Base-by-base conservation (phyloP, 179 eudicot species). In the Silene noctiflora region DNA sequence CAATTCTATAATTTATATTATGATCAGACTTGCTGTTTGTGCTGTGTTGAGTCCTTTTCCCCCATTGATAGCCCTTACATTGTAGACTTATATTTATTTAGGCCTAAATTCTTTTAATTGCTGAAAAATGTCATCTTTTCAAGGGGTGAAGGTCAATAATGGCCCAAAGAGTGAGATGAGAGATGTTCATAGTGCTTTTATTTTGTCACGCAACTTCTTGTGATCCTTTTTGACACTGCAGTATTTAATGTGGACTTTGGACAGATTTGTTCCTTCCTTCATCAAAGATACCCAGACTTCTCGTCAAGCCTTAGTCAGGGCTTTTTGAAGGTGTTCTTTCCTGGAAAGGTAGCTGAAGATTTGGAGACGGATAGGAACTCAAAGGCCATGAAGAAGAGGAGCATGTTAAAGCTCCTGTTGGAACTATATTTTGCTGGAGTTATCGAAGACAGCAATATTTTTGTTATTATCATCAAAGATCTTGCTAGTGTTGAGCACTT, bases 311-410 rank as follows among this genome's bases (percentile, higher is more conserved):
- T 96, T 77, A 81, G 85, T 76, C 96, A 93, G 78, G 92, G 99
- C 70, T 93, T 96, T 53, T 71, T 87, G 73, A 96, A 91, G 86
- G 81, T 86, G 75, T 96, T 93, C 58, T 83, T 84, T 76, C 94
- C 94, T 62, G 99, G 99, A 73, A 96, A 96, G 76, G 83, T 91
- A 17, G 83, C 80, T 33, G 98, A 96, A 76, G 99, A 93, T 73
- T 66, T 86, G 77, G 98, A 93, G 67, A 81, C 84, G 60, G 99
- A 96, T 79, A 88, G 74, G 82, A 93, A 90, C 75, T 78, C 83
- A 48, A 93, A 86, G 85, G 98, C 98, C 76, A 81, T 93, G 97
- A 96, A 88, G 89, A 96, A 96, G 86, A 97, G 99, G 66, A 93
- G 98, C 82, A 87, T 93, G 35, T 80, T 96, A 73, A 96, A 93